Evolutionary conservation across 2,329 filamentous ascomycete genomes (phyloP).

Genomic region (Zopfia rhizophila): DNA sequence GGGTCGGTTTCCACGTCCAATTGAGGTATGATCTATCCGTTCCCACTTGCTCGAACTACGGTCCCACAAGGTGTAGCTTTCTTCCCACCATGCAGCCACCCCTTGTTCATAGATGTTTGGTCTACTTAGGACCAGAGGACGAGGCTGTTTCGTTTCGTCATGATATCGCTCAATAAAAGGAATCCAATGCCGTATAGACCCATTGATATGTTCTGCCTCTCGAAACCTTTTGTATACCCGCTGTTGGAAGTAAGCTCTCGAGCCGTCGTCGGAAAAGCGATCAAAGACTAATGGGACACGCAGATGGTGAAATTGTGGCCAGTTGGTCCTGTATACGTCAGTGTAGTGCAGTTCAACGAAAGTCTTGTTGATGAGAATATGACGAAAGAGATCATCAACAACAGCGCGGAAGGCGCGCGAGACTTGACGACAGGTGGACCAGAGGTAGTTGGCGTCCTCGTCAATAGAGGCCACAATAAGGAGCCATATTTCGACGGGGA

Average conservation of each 20-base stretch:
- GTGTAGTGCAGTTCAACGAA: constrained; percentile 30
- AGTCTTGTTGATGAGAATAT: constrained; percentile 20
- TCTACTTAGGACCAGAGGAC: constrained; percentile 18
- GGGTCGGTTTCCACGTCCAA: constrained; percentile 31
- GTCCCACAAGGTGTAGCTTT: too few relatives aligned
- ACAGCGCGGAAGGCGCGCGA: constrained; percentile 23
- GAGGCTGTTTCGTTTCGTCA: constrained; percentile 17
- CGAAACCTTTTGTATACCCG: constrained; percentile 18
- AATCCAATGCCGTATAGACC: constrained; percentile 31
- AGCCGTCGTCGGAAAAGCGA: constrained; percentile 19
- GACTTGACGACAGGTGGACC: constrained; percentile 29
- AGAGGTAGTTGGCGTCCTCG: constrained; percentile 25
- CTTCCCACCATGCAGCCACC: too few relatives aligned
- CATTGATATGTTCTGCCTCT: constrained; percentile 2
- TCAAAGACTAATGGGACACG: constrained; percentile 31
- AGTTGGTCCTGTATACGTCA: constrained; percentile 23
- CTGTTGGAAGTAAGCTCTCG: constrained; percentile 21
- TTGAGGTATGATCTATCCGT: too few relatives aligned
- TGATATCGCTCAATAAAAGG: constrained; percentile 32
- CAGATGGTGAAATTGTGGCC: constrained; percentile 21
- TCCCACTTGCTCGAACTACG: too few relatives aligned
- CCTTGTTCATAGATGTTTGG: too few relatives aligned
- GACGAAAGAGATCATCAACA: constrained; percentile 30
- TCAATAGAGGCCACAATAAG: constrained; percentile 27
- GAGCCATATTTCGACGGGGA: constrained; percentile 32